Evolutionary conservation across 1,139 yeast genomes (phyloP), one percentile per base, ranked within the genome.

Genomic region (Lodderomyces metapsilosis): DNA sequence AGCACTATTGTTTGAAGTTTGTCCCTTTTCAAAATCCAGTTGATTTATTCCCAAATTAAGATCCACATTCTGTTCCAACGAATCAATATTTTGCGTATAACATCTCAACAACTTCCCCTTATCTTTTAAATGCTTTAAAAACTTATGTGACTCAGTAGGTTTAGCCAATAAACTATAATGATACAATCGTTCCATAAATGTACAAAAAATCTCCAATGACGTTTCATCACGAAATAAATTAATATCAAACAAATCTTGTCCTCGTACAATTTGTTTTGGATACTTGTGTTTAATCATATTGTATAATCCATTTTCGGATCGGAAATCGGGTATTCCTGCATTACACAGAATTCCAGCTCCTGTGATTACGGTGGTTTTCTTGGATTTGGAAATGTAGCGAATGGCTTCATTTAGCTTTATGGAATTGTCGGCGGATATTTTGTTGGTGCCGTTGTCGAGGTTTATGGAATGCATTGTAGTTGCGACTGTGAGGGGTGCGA

Each of bases 271-370:
- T 6, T 78, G 68, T 40, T 76, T 74, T 2, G 88, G 88, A 54
- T 77, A 77, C 51, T 80, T 78, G 13, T 68, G 66, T 53, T 84
- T 85, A 15, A 84, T 89, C 64, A 82, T 61, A 48, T 84, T 81
- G 65, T 91, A 91, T 18, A 91, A 72, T 2, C 98, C 98, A 50
- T 84, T 81, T 13, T 82, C 70, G 2, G 95, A 86, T 44, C 98
- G 74, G 61, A 91, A 91, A 60, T 91, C 98, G 1, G 98, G 98
- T 42, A 91, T 91, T 0, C 98, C 98, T 1, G 98, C 97, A 59
- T 87, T 88, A 59, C 97, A 88, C 20, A 96, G 88, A 44, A 91
- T 88, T 1, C 98, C 98, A 1, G 98, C 98, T 7, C 98, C 97
- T 0, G 97, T 88, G 43, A 89, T 72, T 7, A 83, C 72, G 10